Conservation (phyloP, 331 rosid genomes). For the Ulmus americana region DNA sequence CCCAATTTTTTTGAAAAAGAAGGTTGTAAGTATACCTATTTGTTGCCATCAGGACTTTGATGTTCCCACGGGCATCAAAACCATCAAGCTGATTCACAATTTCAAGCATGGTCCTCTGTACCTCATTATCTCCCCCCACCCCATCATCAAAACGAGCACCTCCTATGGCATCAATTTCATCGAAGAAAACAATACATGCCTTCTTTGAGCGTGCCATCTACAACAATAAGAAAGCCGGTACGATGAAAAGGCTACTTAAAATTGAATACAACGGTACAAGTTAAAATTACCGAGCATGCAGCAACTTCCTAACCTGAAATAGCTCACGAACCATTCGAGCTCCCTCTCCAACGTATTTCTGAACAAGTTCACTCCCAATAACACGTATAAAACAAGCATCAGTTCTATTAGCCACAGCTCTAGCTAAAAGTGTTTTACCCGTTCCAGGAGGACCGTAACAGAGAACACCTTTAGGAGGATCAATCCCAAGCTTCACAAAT, state of each 20-base stretch:
- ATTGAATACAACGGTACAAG: constrained; percentile 6
- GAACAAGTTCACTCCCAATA: constrained; percentile 97
- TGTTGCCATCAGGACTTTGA: constrained; percentile 94
- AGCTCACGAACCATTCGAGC: constrained; percentile 97
- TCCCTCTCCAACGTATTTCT: constrained; percentile 96
- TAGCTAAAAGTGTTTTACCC: constrained; percentile 87
- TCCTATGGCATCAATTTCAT: constrained; percentile 96
- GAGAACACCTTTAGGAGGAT: constrained; percentile 99
- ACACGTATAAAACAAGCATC: constrained; percentile 99
- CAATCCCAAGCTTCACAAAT: constrained; percentile 97
- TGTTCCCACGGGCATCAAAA: constrained; percentile 93
- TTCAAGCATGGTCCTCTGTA: constrained; percentile 96
- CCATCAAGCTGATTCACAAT: constrained; percentile 98
- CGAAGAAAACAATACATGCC: constrained; percentile 90
- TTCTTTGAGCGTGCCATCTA: constrained; percentile 98
- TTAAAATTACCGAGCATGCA: not conserved
- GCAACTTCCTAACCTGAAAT: constrained; percentile 60
- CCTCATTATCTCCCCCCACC: constrained; percentile 94
- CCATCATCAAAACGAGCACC: constrained; percentile 97
- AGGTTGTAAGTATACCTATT: constrained; percentile 49
- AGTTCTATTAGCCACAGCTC: constrained; percentile 97
- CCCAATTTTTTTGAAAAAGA: not conserved
- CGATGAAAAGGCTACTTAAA: constrained; percentile 4
- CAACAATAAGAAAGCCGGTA: constrained; percentile 13
- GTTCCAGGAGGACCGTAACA: constrained; percentile 99